A percentile compares a stretch with the other conserved stretches of the same genome.
These are phyloP conservation scores for Byssothecium circinans DNA, from an alignment of 2,329 filamentous ascomycete species.

Conservation along the genomic window DNA sequence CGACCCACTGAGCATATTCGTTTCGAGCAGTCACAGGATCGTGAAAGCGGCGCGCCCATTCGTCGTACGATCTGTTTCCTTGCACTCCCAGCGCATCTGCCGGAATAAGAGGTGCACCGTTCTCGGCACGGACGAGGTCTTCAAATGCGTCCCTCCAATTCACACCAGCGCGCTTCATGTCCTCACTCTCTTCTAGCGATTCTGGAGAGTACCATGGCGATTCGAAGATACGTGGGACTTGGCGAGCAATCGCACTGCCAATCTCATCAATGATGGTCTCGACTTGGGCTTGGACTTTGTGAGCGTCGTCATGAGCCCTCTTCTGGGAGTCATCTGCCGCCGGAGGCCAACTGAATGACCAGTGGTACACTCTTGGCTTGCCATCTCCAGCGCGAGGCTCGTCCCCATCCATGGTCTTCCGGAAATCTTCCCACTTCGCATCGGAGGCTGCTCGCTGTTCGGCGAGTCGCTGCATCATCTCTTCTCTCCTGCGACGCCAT, in stretches of 20 bases:
- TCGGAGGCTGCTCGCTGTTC: constrained; percentile 4
- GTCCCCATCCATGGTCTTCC: constrained; percentile 8
- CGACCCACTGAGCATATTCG: not conserved
- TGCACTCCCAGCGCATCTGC: constrained; percentile 13
- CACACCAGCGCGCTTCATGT: constrained; percentile 39
- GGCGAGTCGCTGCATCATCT: not conserved
- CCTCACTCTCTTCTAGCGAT: constrained; percentile 52
- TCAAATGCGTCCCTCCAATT: constrained; percentile 62
- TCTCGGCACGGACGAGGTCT: constrained; percentile 54
- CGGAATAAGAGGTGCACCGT: constrained; percentile 18
- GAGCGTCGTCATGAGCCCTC: not conserved
- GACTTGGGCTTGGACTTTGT: constrained; percentile 11
- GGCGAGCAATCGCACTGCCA: not conserved
- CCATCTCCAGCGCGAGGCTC: not conserved
- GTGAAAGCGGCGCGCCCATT: constrained; percentile 17
- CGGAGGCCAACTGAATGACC: constrained; percentile 25
- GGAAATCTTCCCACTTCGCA: constrained; percentile 7
- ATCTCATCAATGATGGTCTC: constrained; percentile 25
- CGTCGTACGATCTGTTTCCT: constrained; percentile 9
- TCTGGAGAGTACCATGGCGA: constrained; percentile 54
- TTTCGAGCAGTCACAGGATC: not conserved
- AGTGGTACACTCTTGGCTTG: constrained; percentile 12
- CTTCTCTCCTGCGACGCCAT: constrained; percentile 6
- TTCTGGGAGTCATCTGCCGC: constrained; percentile 10
- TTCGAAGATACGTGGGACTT: constrained; percentile 5